Base-by-base conservation (phyloP, 139 green algal species). In the Yamagishiella unicocca region DNA sequence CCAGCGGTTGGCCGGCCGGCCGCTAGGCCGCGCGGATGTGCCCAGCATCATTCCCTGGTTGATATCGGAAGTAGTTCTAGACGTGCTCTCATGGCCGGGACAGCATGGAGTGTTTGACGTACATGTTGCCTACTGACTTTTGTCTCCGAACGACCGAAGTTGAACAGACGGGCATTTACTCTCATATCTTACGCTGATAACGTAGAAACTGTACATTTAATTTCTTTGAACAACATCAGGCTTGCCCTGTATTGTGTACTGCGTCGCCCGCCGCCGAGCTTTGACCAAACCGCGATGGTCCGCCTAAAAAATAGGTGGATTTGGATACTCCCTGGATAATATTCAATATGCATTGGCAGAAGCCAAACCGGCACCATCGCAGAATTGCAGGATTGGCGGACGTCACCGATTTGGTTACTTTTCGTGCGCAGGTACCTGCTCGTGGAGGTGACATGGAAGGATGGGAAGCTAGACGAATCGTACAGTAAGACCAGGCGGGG, bases 301-400 rank as follows among this genome's bases (percentile, higher is more conserved):
- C 76, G 76, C 21, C 45, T 83, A 25, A 83, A 83, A 38, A 83
- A 83, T 27, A 83, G 76, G 76, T 71, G 21, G 1, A 37, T 46
- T 67, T 67, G 17, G 50, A 58, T 58, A 17, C 14, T 58, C 17
- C 14, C 50, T 58, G 14, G 50, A 12, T 58, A 25, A 58, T 68
- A 29, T 24, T 35, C 31, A 8, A 19, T 68, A 58, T 17, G 12
- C 17, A 58, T 17, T 58, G 14, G 50, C 50, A 17, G 50, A 17
- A 58, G 50, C 17, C 50, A 58, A 58, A 58, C 17, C n/a, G n/a
- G n/a, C n/a, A n/a, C n/a, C n/a, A n/a, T n/a, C n/a, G n/a, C n/a
- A n/a, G n/a, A n/a, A n/a, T n/a, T n/a, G n/a, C n/a, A 58, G 50
- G 50, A 58, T 58, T 12, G 50, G 17, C 50, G 17, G 12, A 8